phyloP scores from a whole-genome alignment of 306 rosid genomes.

The Crotalaria pallida region DNA sequence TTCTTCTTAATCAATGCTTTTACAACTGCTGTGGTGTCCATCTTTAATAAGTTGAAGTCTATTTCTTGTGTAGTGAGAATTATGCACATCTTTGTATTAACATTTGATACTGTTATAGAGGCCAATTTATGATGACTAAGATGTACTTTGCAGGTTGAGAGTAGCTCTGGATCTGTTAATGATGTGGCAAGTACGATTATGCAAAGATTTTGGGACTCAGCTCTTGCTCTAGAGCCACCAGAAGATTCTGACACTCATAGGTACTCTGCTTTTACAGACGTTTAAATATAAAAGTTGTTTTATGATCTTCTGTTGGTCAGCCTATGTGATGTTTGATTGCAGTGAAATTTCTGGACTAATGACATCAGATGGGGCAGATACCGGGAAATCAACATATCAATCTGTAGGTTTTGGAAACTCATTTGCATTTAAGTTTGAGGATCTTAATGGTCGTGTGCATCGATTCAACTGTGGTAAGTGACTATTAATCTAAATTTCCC shows the following conservation, averaged over 20 bases:
- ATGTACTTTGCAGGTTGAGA: conserved; percentile 54
- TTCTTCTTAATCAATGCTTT: not conserved
- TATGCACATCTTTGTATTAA: not conserved
- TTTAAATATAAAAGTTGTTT: conserved; percentile 6
- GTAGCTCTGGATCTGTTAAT: conserved; percentile 66
- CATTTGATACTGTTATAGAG: not conserved
- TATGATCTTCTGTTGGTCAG: conserved; percentile 11
- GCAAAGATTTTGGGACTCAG: conserved; percentile 98
- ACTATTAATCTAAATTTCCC: not conserved
- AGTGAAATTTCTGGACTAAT: conserved; percentile 73
- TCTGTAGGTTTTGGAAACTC: conserved; percentile 65
- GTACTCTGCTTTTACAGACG: conserved; percentile 31
- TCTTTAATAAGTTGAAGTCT: not conserved
- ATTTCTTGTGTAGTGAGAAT: conserved; percentile 12
- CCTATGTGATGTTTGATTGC: conserved; percentile 28
- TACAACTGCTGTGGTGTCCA: not conserved
- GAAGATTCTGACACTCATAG: conserved; percentile 87
- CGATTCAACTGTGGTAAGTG: conserved; percentile 75
- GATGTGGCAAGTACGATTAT: conserved; percentile 82
- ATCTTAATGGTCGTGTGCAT: conserved; percentile 72
- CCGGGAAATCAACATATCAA: conserved; percentile 43
- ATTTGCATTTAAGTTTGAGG: conserved; percentile 77
- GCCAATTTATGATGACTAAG: conserved; percentile 12
- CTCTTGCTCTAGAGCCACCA: conserved; percentile 72
- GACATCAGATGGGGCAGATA: conserved; percentile 64